phyloP scores from a whole-genome alignment of 2,329 filamentous ascomycete genomes.

The Tolypocladium album region DNA sequence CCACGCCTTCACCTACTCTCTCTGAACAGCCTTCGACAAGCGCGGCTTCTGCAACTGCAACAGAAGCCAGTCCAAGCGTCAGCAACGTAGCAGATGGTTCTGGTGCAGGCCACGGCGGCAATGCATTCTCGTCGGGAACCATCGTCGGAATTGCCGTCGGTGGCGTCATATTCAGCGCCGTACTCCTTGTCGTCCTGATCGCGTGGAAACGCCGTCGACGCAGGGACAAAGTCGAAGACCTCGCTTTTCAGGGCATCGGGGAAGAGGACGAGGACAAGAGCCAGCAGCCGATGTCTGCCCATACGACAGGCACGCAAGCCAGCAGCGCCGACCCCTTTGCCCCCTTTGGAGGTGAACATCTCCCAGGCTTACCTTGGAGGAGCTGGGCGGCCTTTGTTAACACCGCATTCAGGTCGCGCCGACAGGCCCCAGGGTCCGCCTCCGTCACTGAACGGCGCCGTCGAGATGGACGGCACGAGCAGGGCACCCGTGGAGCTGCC shows the following conservation, averaged over 20 bases:
- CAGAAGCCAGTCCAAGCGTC: not conserved
- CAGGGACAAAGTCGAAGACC: conserved; percentile 3
- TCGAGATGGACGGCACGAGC: conserved; percentile 26
- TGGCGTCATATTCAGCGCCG: conserved; percentile 13
- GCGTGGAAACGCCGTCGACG: conserved; percentile 10
- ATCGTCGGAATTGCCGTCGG: conserved; percentile 22
- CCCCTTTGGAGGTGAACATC: conserved; percentile 30
- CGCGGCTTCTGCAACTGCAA: not conserved
- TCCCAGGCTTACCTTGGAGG: not conserved
- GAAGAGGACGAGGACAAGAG: conserved; percentile 15
- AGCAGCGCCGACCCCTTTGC: conserved; percentile 26
- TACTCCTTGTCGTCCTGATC: conserved; percentile 12
- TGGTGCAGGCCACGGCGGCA: not conserved
- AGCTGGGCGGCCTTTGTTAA: not conserved
- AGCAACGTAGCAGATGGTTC: not conserved
- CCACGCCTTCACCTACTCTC: conserved; percentile 1
- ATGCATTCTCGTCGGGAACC: conserved; percentile 14
- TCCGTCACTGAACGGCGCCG: conserved; percentile 16
- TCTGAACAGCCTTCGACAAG: not conserved
- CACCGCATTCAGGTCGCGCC: conserved; percentile 17
- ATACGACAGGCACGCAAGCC: conserved; percentile 14
- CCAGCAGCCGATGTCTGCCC: conserved; percentile 12
- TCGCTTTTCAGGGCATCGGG: conserved; percentile 3
- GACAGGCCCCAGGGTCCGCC: conserved; percentile 18
- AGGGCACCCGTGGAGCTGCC: conserved; percentile 22